These are phyloP conservation scores for Acorus calamus DNA, from an alignment of 106 monocot species.

Conservation along the genomic window DNA sequence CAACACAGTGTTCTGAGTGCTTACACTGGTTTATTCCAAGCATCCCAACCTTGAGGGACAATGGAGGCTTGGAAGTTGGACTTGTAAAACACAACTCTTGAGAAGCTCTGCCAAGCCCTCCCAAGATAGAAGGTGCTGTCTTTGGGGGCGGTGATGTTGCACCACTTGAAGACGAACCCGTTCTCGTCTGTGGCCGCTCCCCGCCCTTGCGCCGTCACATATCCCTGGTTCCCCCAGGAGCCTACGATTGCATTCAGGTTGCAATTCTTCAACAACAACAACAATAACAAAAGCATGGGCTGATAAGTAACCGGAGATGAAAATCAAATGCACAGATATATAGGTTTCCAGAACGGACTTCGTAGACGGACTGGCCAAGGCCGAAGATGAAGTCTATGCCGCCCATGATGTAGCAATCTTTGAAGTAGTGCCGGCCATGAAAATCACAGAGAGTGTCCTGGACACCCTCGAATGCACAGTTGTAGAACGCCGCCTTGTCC, in stretches of 20 bases:
- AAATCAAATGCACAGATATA: background rate
- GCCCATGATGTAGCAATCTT: background rate
- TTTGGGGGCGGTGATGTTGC: constrained; percentile 1
- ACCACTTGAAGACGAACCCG: constrained; percentile 22
- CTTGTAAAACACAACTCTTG: constrained; percentile 16
- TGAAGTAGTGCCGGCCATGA: background rate
- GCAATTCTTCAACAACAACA: background rate
- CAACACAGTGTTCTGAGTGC: background rate
- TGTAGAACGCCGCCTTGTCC: background rate
- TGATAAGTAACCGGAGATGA: background rate
- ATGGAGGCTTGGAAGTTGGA: constrained; percentile 2
- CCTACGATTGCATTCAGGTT: no score
- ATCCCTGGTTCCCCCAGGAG: background rate
- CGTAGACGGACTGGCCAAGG: background rate
- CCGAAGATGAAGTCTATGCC: constrained; percentile 1
- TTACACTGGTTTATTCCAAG: constrained; percentile 15
- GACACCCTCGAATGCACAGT: background rate
- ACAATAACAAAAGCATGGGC: background rate
- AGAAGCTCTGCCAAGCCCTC: constrained; percentile 16
- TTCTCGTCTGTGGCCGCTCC: background rate
- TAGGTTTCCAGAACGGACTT: background rate
- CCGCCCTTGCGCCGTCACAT: constrained; percentile 15
- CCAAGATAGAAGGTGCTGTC: constrained; percentile 7
- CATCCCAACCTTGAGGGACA: constrained; percentile 16
- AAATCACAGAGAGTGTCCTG: constrained; percentile 1